Conservation (phyloP, 441 rosid genomes). For the Eutrema salsugineum region DNA sequence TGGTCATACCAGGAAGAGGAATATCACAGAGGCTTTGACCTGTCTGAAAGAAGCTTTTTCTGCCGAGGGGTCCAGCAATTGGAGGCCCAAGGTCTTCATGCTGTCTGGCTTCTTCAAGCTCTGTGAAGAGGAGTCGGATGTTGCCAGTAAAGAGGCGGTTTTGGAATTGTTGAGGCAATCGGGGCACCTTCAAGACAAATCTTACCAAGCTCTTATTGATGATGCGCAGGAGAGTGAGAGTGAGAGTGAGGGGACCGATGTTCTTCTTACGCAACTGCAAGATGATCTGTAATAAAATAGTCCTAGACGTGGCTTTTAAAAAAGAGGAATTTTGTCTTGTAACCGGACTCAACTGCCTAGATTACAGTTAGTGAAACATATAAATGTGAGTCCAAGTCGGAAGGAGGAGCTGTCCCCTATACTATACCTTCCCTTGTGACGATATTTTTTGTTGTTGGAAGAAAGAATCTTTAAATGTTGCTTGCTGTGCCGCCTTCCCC, state of each 20-base stretch:
- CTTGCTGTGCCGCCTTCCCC: neutral
- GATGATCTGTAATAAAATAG: slow-evolving; percentile 14
- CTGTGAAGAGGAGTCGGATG: slow-evolving; percentile 53
- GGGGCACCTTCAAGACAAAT: slow-evolving; percentile 46
- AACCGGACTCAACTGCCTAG: neutral
- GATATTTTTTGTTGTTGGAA: neutral
- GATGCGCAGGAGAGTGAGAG: slow-evolving; percentile 11
- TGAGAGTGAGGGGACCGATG: slow-evolving; percentile 14
- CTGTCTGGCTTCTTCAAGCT: slow-evolving; percentile 35
- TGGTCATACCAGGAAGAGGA: slow-evolving; percentile 55
- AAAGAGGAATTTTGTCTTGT: neutral
- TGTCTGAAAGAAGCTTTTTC: slow-evolving; percentile 72
- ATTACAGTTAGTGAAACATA: neutral
- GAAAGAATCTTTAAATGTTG: neutral
- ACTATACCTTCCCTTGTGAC: neutral
- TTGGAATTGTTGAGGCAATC: slow-evolving; percentile 45
- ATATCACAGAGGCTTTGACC: slow-evolving; percentile 54
- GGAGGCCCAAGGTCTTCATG: slow-evolving; percentile 74
- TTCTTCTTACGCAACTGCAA: slow-evolving; percentile 21
- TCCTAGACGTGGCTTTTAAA: neutral
- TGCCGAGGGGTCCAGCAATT: slow-evolving; percentile 49
- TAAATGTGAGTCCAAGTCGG: neutral
- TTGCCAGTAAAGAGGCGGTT: slow-evolving; percentile 24
- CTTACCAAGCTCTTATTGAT: slow-evolving; percentile 42
- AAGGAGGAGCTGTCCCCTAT: neutral